Percentiles rank a stretch among this genome's conserved stretches.
These are phyloP conservation scores for Astraeus odoratus DNA, from an alignment of 768 basidiomycete genomes.

Conservation along the genomic window DNA sequence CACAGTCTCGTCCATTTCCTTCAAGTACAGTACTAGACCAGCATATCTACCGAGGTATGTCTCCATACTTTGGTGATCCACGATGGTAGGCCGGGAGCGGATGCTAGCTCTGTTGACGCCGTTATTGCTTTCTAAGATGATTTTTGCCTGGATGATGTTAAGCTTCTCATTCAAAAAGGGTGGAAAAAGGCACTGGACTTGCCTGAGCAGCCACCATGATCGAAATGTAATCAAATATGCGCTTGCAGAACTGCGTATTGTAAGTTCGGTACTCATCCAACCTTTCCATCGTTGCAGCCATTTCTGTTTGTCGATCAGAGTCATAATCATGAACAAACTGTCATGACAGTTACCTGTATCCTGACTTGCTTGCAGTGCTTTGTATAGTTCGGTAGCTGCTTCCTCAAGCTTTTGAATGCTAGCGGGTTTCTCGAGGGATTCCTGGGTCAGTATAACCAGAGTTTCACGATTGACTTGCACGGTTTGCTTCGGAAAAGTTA, in stretches of 20 bases:
- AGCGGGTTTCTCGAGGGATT: slow-evolving; percentile 73
- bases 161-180: slow-evolving; percentile 4
- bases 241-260: slow-evolving; percentile 89
- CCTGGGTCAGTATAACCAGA: slow-evolving; percentile 75
- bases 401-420: slow-evolving; percentile 77
- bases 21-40: slow-evolving; percentile 85
- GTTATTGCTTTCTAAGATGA: slow-evolving; percentile 56
- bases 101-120: slow-evolving; percentile 45
- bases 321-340: not conserved
- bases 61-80: slow-evolving; percentile 70
- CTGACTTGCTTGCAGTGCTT: slow-evolving; percentile 82
- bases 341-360: slow-evolving; percentile 59
- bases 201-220: slow-evolving; percentile 93
- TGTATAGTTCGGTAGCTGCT: slow-evolving; percentile 86
- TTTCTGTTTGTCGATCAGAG: slow-evolving; percentile 42
- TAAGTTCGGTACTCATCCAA: slow-evolving; percentile 86
- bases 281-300: slow-evolving; percentile 96
- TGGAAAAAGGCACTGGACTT: slow-evolving; percentile 8
- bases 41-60: slow-evolving; percentile 81
- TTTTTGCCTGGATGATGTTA: slow-evolving; percentile 45
- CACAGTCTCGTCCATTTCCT: slow-evolving; percentile 89
- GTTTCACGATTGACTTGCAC: slow-evolving; percentile 84
- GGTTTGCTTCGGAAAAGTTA: slow-evolving; percentile 57
- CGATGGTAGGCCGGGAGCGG: slow-evolving; percentile 40
- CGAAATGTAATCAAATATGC: slow-evolving; percentile 80